Conservation (phyloP, 192 early-diverging fungal species). For the Chytriomyces sp. region DNA sequence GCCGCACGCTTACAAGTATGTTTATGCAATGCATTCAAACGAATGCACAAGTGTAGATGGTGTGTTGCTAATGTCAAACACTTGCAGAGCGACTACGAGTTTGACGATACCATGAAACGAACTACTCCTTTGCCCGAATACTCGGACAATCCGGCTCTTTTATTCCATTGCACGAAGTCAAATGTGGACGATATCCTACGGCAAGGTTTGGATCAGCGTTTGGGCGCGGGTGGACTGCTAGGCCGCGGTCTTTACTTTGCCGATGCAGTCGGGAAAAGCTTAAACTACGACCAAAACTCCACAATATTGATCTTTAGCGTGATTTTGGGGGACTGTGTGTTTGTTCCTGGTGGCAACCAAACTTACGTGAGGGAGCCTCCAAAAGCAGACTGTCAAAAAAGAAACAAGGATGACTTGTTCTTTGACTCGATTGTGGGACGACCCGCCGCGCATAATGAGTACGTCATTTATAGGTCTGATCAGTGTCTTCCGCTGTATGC, state of each 20-base stretch:
- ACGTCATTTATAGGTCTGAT: conserved; percentile 19
- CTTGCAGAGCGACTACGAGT: no score
- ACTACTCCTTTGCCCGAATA: not conserved
- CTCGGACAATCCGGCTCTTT: conserved; percentile 11
- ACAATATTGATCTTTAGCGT: conserved; percentile 18
- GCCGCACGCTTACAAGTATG: no score
- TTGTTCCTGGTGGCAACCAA: not conserved
- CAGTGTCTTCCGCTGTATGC: conserved; percentile 21
- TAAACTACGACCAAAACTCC: conserved; percentile 2
- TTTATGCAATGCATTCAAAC: no score
- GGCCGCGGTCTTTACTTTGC: conserved; percentile 21
- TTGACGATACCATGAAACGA: no score
- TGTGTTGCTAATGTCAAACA: no score
- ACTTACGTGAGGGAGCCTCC: not conserved
- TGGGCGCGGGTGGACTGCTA: conserved; percentile 2
- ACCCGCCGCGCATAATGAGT: conserved; percentile 13
- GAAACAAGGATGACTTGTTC: conserved; percentile 23
- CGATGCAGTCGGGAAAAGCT: not conserved
- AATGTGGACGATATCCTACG: not conserved
- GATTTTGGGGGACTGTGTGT: conserved; percentile 15
- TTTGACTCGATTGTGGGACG: conserved; percentile 19
- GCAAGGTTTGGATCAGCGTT: conserved; percentile 1
- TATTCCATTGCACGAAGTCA: conserved; percentile 6
- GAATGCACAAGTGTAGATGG: no score
- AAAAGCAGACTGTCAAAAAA: conserved; percentile 17